These are phyloP conservation scores for Starmerella stellata DNA, from an alignment of 805 yeast genomes.

Conservation along the genomic window DNA sequence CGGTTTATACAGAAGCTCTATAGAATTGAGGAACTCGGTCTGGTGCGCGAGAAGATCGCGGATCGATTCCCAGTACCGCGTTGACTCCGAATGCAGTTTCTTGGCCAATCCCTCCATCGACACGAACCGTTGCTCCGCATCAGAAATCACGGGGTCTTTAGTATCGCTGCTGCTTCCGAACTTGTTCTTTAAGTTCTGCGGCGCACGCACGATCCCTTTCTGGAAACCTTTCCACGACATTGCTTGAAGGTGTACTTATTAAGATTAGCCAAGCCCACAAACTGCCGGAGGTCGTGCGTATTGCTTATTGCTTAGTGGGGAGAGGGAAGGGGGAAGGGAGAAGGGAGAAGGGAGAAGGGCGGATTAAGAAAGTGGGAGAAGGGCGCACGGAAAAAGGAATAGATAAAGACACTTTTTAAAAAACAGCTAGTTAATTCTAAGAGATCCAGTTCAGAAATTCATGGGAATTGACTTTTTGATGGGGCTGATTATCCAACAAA, in stretches of 20 bases:
- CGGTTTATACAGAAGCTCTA: slow-evolving; percentile 91
- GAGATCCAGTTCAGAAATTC: too few relatives aligned
- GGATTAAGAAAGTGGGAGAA: too few relatives aligned
- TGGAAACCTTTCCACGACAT: slow-evolving; percentile 22
- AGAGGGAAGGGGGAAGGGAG: too few relatives aligned
- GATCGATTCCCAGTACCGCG: slow-evolving; percentile 76
- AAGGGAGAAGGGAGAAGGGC: too few relatives aligned
- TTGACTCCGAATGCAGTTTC: slow-evolving; percentile 74
- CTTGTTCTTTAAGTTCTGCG: slow-evolving; percentile 79
- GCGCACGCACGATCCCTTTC: slow-evolving; percentile 35
- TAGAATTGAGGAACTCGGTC: slow-evolving; percentile 84
- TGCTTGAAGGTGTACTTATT: not conserved
- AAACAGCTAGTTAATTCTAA: too few relatives aligned
- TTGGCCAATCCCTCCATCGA: slow-evolving; percentile 81
- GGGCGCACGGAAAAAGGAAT: too few relatives aligned
- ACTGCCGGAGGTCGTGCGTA: too few relatives aligned
- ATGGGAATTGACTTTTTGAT: too few relatives aligned
- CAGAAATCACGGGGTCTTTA: slow-evolving; percentile 76
- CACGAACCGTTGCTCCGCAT: slow-evolving; percentile 91
- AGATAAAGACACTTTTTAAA: too few relatives aligned
- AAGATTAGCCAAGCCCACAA: too few relatives aligned
- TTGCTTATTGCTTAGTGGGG: too few relatives aligned
- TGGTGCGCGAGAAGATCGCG: slow-evolving; percentile 87
- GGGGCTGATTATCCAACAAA: too few relatives aligned
- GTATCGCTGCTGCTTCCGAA: slow-evolving; percentile 52